Base-by-base conservation (phyloP, 345 rosid species). In the Ceriops tagal region DNA sequence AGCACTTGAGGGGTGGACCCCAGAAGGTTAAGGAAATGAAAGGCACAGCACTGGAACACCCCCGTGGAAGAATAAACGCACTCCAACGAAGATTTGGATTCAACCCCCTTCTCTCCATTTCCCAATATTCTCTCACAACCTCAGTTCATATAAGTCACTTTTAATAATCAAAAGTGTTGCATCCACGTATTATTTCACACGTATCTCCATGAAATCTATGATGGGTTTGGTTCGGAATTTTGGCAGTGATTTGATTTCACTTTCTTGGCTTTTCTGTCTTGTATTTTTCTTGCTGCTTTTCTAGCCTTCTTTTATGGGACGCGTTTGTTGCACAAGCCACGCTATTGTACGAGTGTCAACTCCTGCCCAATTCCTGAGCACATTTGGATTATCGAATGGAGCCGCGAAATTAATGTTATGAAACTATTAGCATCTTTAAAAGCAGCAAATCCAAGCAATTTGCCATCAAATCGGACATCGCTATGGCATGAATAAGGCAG, bases 71-170 rank as follows among this genome's bases (percentile, higher is more conserved):
- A 78, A 74, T 73, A 86, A 69, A 71, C 87, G 84, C 85, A 76
- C 65, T 81, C 83, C 83, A 70, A 82, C 79, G 73, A 74, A 86
- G 87, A 83, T 78, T 76, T 82, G 62, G 73, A n/a, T 53, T 20
- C 59, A 8, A 8, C 24, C 16, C 59, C 16, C 18, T 3, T 13
- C 15, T 58, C 31, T 65, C 22, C 46, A 6, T 20, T 32, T 52
- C 21, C 69, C 43, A 7, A n/a, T 51, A n/a, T 8, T 18, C 20
- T 13, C 49, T n/a, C 30, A 8, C 18, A 10, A 56, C 30, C 24
- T 27, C 9, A 5, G 13, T 56, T 56, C 26, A 1, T 56, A 18
- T 8, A 18, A 21, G 21, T 60, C 8, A 31, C 62, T 37, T 60
- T 31, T 60, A 4, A 31, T 60, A 30, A 6, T 18, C 39, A 59